Conservation (phyloP, 257 asterid species). For the Lycium barbarum region DNA sequence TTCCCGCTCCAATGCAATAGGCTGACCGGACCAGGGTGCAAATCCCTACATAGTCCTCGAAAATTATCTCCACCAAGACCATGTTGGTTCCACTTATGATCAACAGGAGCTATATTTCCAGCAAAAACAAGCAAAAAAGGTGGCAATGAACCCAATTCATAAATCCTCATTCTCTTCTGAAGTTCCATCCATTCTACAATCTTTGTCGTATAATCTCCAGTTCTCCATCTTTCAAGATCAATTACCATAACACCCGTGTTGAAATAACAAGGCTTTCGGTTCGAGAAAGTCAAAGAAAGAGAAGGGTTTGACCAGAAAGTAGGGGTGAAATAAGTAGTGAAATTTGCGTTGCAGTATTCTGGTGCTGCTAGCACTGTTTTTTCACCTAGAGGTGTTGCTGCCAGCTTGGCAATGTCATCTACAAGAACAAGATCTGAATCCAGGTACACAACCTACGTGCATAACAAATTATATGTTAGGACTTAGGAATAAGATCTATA, state of each 20-base stretch:
- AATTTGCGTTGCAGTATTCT: constrained; percentile 53
- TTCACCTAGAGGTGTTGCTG: constrained; percentile 39
- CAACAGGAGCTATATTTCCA: constrained; percentile 52
- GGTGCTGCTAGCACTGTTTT: constrained; percentile 50
- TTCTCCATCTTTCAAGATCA: constrained; percentile 50
- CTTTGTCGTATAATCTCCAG: constrained; percentile 41
- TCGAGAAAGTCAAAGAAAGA: constrained; percentile 43
- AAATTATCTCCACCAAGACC: constrained; percentile 56
- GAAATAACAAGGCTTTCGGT: constrained; percentile 48
- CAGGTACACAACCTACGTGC: constrained; percentile 26
- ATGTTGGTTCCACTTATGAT: constrained; percentile 55
- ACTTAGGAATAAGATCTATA: background rate
- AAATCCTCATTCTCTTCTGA: constrained; percentile 54
- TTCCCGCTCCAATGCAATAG: constrained; percentile 60
- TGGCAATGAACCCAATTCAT: constrained; percentile 53
- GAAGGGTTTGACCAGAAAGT: constrained; percentile 53
- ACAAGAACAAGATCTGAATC: constrained; percentile 50
- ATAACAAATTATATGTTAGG: constrained; percentile 7
- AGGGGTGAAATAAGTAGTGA: constrained; percentile 48
- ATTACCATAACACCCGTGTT: constrained; percentile 57
- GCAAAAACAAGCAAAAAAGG: constrained; percentile 57
- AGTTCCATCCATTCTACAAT: constrained; percentile 56
- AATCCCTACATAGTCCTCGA: constrained; percentile 47
- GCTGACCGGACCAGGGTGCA: constrained; percentile 54
- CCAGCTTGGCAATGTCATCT: constrained; percentile 49